Conservation (phyloP, 2,329 filamentous ascomycete genomes). For the Helicocarpus griseus region DNA sequence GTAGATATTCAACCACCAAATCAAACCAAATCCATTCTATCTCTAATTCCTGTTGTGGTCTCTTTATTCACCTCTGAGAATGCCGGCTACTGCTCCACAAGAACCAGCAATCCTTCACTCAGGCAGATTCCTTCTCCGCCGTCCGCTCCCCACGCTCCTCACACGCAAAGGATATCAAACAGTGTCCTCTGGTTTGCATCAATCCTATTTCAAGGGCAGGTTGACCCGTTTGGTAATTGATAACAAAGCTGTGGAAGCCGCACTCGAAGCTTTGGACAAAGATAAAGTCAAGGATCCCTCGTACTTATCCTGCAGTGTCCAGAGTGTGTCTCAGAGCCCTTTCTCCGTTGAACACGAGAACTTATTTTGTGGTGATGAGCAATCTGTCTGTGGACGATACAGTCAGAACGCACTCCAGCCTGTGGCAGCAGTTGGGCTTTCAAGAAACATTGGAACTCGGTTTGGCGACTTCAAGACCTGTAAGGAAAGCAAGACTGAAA, state of each 20-base stretch:
- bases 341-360: constrained; percentile 2
- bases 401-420: constrained; percentile 7
- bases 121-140: background rate
- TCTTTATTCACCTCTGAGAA: background rate
- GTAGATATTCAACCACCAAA: too few relatives aligned
- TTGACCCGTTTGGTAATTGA: constrained; percentile 1
- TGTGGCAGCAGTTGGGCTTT: constrained; percentile 5
- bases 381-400: constrained; percentile 9
- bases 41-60: background rate
- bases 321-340: background rate
- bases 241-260: background rate
- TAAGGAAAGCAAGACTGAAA: background rate
- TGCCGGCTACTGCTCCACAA: background rate
- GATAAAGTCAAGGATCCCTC: background rate
- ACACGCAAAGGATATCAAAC: background rate
- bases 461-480: constrained; percentile 10
- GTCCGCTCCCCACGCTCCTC: background rate
- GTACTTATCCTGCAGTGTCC: background rate
- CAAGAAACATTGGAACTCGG: background rate
- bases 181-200: background rate
- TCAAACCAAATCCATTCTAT: background rate
- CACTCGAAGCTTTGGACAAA: background rate
- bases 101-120: background rate
- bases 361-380: constrained; percentile 8
- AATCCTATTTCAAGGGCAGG: background rate